Base-by-base conservation (phyloP, 2,329 filamentous ascomycete species). In the Hysterium pulicare region DNA sequence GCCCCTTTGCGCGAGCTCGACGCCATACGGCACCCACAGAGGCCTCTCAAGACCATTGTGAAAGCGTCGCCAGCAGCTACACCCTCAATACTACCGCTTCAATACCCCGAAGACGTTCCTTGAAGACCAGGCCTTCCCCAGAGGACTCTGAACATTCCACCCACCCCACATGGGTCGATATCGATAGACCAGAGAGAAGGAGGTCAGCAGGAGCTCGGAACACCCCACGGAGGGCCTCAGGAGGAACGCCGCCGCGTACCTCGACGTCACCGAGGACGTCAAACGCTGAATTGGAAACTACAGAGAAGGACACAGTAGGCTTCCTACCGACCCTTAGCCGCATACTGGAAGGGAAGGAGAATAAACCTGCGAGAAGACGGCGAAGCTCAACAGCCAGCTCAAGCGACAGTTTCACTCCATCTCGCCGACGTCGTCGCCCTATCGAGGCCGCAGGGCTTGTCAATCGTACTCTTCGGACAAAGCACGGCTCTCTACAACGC, bases 251-350 rank as follows among this genome's bases (percentile, higher is more conserved):
- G 15, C 48, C 49, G 8, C 42, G 38, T 22, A 48, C 46, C 17
- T 41, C 35, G 4, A 49, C 55, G 16, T 42, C 46, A 5, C 40
- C 48, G n/a, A 41, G 43, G 11, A 16, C 36, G 13, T 48, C 50
- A 9, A 45, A 40, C 15, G 39, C 47, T 20, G 51, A 56, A n/a
- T 46, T 49, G 19, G 34, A 50, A 50, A 16, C 22, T 9, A 15
- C 24, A 17, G 20, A 40, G 43, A 55, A 51, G 31, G 57, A 58
- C 39, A 46, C 40, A 1, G 34, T 41, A 16, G 55, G 54, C 22
- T 71, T 66, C 53, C 57, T 68, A 32, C 67, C 71, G 30, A 65
- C 59, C 40, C 62, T 73, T 16, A 53, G 57, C 49, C 67, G 66
- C 30, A 71, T 71, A 55, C 51, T 61, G 35, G 70, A 72, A 49